A percentile compares a stretch with the other conserved stretches of the same genome.
phyloP scores from a whole-genome alignment of 1,284 basidiomycete genomes.

The Naganishia sp. region DNA sequence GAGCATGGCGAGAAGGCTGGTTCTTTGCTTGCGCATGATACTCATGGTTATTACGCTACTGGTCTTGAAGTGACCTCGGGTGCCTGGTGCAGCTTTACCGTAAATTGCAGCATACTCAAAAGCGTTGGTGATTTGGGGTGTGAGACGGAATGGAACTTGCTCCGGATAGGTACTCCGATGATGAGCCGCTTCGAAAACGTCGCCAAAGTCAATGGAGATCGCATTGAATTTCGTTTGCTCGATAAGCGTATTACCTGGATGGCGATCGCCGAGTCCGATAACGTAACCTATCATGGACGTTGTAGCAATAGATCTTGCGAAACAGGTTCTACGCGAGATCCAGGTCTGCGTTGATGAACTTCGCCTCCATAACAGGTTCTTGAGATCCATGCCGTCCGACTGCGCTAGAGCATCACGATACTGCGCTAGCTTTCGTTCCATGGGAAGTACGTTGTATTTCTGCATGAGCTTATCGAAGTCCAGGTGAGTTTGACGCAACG shows the following conservation, averaged over 20 bases:
- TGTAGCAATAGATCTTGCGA: constrained; percentile 46
- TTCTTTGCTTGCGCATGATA: constrained; percentile 43
- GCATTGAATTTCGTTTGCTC: constrained; percentile 50
- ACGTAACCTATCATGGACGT: constrained; percentile 48
- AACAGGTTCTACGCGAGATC: constrained; percentile 48
- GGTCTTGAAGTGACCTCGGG: constrained; percentile 47
- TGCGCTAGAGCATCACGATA: constrained; percentile 43
- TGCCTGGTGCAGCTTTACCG: constrained; percentile 41
- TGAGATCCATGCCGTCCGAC: constrained; percentile 48
- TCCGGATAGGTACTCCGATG: constrained; percentile 39
- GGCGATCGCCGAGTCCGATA: constrained; percentile 49
- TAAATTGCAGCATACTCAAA: constrained; percentile 47
- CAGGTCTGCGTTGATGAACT: constrained; percentile 46
- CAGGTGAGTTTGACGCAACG: constrained; percentile 18
- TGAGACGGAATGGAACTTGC: constrained; percentile 49
- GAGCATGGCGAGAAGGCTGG: constrained; percentile 48
- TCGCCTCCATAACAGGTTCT: constrained; percentile 47
- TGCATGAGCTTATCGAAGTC: constrained; percentile 38
- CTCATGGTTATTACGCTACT: constrained; percentile 44
- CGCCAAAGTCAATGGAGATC: constrained; percentile 51
- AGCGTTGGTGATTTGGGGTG: constrained; percentile 50
- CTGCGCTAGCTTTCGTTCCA: constrained; percentile 44
- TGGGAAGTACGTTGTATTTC: constrained; percentile 45
- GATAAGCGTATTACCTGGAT: constrained; percentile 48
- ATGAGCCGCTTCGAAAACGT: constrained; percentile 40